These are phyloP conservation scores for Phytophthora nicotianae DNA, from an alignment of 352 stramenopile genomes.

Conservation along the genomic window DNA sequence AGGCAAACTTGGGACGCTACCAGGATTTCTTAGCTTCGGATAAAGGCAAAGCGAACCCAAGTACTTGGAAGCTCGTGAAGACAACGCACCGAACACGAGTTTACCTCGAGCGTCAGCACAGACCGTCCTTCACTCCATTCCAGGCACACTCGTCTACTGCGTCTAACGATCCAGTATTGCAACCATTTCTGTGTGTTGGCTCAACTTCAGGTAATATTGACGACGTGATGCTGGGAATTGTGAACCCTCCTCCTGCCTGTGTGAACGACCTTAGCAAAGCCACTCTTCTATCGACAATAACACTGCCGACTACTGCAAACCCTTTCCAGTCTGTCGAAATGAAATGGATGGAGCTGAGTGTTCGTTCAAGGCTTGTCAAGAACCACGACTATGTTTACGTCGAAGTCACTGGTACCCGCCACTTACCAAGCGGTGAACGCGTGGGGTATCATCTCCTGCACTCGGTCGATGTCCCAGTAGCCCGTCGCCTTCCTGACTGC, in stretches of 20 bases:
- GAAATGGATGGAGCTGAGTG: conserved; percentile 39
- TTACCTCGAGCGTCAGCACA: conserved; percentile 23
- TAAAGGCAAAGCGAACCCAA: conserved; percentile 17
- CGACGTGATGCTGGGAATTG: conserved; percentile 45
- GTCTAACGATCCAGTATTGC: conserved; percentile 4
- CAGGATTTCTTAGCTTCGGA: conserved; percentile 21
- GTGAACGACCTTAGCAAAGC: conserved; percentile 36
- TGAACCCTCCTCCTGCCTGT: conserved; percentile 35
- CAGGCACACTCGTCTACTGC: neutral
- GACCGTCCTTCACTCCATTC: conserved; percentile 2
- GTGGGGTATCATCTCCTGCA: conserved; percentile 59
- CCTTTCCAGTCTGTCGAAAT: conserved; percentile 39
- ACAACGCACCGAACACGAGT: conserved; percentile 17
- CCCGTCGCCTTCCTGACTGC: conserved; percentile 11
- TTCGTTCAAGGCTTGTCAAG: conserved; percentile 25
- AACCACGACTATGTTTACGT: conserved; percentile 53
- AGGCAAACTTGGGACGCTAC: conserved; percentile 38
- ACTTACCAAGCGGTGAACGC: conserved; percentile 31
- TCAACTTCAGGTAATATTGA: conserved; percentile 31
- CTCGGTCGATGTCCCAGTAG: conserved; percentile 46
- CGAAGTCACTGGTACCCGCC: conserved; percentile 39
- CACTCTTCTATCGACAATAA: conserved; percentile 39
- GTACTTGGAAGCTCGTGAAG: conserved; percentile 32
- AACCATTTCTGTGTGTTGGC: conserved; percentile 27
- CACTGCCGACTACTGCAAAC: conserved; percentile 38